These are phyloP conservation scores for Helminthosporium solani DNA, from an alignment of 2,329 filamentous ascomycete genomes.

Conservation along the genomic window DNA sequence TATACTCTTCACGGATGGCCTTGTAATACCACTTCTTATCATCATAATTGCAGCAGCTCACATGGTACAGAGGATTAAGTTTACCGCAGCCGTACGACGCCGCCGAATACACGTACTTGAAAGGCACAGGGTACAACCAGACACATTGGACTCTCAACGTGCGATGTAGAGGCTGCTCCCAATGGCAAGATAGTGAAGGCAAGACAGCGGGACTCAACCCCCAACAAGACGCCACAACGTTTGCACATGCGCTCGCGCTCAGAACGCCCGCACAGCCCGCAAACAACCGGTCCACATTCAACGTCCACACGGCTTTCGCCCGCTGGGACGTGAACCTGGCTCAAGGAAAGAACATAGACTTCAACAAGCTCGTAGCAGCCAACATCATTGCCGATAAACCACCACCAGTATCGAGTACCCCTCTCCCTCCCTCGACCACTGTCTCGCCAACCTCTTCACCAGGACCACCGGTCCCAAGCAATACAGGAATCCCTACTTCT, in stretches of 20 bases:
- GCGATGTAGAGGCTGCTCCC: conserved; percentile 32
- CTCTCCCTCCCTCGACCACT: conserved; percentile 6
- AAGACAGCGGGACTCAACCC: conserved; percentile 21
- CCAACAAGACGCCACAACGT: conserved; percentile 18
- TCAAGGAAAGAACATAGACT: conserved; percentile 25
- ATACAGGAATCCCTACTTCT: conserved; percentile 20
- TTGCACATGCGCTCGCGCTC: conserved; percentile 27
- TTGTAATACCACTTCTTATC: conserved; percentile 40
- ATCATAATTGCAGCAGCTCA: conserved; percentile 6
- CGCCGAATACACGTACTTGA: conserved; percentile 32
- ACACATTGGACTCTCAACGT: conserved; percentile 38
- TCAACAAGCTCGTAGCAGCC: conserved; percentile 25
- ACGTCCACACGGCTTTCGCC: conserved; percentile 30
- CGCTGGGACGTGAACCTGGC: conserved; percentile 29
- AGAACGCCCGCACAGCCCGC: conserved; percentile 24
- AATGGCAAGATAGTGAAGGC: conserved; percentile 31
- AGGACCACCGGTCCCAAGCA: conserved; percentile 13
- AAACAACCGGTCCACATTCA: conserved; percentile 34
- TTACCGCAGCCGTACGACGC: conserved; percentile 28
- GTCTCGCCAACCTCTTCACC: conserved; percentile 12
- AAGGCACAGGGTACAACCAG: conserved; percentile 32
- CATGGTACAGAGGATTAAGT: conserved; percentile 23
- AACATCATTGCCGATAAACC: conserved; percentile 21
- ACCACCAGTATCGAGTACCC: conserved; percentile 9
- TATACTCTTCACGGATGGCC: conserved; percentile 48